Evolutionary conservation across 208 protist species (phyloP).

Genomic region (Leishmania martiniquensis): DNA sequence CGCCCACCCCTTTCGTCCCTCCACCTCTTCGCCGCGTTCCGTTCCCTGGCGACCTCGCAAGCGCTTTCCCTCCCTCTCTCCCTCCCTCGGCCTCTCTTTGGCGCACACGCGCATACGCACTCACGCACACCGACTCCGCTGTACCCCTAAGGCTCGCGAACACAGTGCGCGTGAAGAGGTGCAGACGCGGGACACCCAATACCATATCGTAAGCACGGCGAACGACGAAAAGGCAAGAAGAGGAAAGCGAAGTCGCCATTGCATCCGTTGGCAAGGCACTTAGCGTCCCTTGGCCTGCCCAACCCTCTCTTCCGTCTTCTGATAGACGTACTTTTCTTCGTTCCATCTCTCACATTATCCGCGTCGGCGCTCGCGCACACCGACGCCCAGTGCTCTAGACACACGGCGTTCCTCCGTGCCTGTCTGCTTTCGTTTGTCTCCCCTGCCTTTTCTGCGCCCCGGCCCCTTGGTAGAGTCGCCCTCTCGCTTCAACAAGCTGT

Average conservation of each 20-base stretch:
- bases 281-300: too few species aligned
- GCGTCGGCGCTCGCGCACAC: not conserved
- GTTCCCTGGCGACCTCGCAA: not conserved
- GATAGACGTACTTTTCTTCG: not conserved
- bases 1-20: not conserved
- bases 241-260: too few species aligned
- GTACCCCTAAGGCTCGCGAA: not conserved
- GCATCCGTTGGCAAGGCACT: too few species aligned
- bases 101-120: not conserved
- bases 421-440: not conserved
- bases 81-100: not conserved
- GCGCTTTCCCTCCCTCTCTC: not conserved
- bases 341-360: not conserved
- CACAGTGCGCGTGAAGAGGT: not conserved
- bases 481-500: not conserved
- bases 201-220: not conserved
- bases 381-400: not conserved
- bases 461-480: not conserved
- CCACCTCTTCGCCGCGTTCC: not conserved
- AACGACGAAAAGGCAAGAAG: not conserved
- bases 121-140: not conserved
- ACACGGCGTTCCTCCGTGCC: not conserved
- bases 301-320: too few species aligned
- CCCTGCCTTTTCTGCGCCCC: not conserved
- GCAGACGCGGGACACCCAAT: not conserved